Conservation (phyloP, 2,329 filamentous ascomycete species). For the Aspergillus clavatus region DNA sequence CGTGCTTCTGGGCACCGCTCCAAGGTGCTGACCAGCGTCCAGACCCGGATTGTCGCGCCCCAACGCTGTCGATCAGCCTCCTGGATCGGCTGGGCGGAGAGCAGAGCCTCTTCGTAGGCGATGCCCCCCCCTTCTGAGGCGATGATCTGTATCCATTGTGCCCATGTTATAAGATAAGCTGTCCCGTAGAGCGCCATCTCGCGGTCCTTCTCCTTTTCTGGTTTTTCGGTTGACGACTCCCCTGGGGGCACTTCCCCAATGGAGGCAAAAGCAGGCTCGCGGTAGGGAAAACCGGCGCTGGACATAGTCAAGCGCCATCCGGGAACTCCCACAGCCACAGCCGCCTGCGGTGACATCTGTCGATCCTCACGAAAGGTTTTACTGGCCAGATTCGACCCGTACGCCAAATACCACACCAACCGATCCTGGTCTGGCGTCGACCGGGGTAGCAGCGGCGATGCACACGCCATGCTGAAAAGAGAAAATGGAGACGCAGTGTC, state of each 20-base stretch:
- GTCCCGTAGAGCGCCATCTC: background rate
- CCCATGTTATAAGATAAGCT: conserved; percentile 1
- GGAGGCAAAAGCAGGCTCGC: background rate
- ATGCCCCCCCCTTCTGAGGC: background rate
- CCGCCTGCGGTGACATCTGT: conserved; percentile 1
- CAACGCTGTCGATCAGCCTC: conserved; percentile 1
- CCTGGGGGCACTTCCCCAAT: background rate
- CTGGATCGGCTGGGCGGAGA: background rate
- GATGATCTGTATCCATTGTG: conserved; percentile 1
- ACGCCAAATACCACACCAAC: conserved; percentile 2
- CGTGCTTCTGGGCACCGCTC: conserved; percentile 1
- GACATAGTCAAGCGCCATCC: background rate
- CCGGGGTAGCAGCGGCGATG: background rate
- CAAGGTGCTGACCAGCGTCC: conserved; percentile 1
- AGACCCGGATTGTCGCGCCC: background rate
- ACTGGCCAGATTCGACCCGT: background rate
- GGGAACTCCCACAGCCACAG: background rate
- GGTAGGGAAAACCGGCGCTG: background rate
- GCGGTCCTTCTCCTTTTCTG: conserved; percentile 1
- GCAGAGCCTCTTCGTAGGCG: background rate
- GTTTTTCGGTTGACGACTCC: background rate
- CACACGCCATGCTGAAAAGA: background rate
- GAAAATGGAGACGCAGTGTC: background rate
- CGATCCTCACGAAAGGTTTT: conserved; percentile 2
- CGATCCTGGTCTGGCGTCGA: background rate